Conservation (phyloP, 305 asterid species). For the Petunia hybrid region DNA sequence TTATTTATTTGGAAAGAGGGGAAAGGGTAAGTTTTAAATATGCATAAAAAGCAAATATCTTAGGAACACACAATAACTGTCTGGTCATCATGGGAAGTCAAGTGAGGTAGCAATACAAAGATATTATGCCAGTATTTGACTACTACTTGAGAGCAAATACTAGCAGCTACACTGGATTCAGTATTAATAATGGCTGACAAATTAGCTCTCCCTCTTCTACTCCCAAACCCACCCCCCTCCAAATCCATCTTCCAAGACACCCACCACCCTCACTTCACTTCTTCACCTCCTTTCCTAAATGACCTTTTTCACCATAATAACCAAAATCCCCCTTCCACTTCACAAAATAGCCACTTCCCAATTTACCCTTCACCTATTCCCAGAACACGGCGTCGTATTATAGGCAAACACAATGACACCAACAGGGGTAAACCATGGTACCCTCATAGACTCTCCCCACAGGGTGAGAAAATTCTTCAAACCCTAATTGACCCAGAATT, state of each 20-base stretch:
- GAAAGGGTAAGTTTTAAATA: too few relatives aligned
- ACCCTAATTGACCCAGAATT: slow-evolving; percentile 64
- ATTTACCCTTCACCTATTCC: slow-evolving; percentile 46
- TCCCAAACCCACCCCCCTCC: slow-evolving; percentile 83
- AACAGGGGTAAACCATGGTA: slow-evolving; percentile 92
- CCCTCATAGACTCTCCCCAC: slow-evolving; percentile 70
- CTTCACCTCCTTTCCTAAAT: slow-evolving; percentile 47
- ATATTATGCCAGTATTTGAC: neutral
- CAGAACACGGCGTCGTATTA: slow-evolving; percentile 66
- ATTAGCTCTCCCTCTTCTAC: slow-evolving; percentile 76
- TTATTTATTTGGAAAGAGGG: too few relatives aligned
- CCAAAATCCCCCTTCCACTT: slow-evolving; percentile 38
- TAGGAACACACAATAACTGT: neutral
- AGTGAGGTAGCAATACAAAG: neutral
- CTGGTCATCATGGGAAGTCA: neutral
- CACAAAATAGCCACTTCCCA: slow-evolving; percentile 35
- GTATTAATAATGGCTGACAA: slow-evolving; percentile 72
- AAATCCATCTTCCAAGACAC: slow-evolving; percentile 73
- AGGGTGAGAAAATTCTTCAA: slow-evolving; percentile 67
- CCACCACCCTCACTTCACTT: slow-evolving; percentile 43
- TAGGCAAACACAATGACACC: slow-evolving; percentile 69
- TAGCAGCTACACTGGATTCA: neutral
- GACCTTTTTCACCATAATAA: slow-evolving; percentile 44
- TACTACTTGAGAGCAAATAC: neutral
- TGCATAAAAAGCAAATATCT: neutral